Evolutionary conservation across 2,329 filamentous ascomycete species (phyloP), one percentile per base, ranked within the genome.

Genomic region (Ophiocordyceps unilateralis): DNA sequence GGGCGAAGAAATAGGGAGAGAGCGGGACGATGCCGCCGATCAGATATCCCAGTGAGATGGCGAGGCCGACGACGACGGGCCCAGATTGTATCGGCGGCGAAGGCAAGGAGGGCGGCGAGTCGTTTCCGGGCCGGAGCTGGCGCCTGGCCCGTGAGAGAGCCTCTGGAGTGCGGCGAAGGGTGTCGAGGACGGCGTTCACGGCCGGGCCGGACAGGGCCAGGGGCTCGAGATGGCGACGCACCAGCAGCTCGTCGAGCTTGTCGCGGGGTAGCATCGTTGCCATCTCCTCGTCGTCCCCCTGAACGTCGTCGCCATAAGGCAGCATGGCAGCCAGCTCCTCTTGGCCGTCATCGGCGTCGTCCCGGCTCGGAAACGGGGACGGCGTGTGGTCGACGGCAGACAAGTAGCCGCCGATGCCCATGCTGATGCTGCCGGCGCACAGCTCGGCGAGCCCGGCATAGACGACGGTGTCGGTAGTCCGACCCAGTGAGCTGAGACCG

Each of bases 331-430:
- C 43, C 7, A 43, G 44, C 36, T 55, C 52, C 21, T 57, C 53
- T 1, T 54, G 48, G 12, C 52, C 49, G 1, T n/a, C 40, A 12
- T 20, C 17, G n/a, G n/a, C n/a, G n/a, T n/a, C n/a, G n/a, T n/a
- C n/a, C n/a, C n/a, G n/a, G n/a, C n/a, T n/a, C n/a, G n/a, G n/a
- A 34, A n/a, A 34, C 21, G 8, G 43, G 17, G 2, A 40, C 2
- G 48, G 50, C 22, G 54, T 34, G 14, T 61, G 58, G 34, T 52
- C 70, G 52, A 54, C 61, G 43, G 77, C 76, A 1, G 78, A 75
- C 1, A 85, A 62, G 51, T 80, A 84, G 12, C 77, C 79, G 17
- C 81, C 78, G 14, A 85, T 68, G 3, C 80, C 81, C 81, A 84
- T 84, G 39, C 75, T 81, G 46, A 85, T 82, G 40, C 76, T 74